Percentiles rank a stretch among this genome's conserved stretches.
phyloP scores from a whole-genome alignment of 306 rosid species.

The Inga leiocalycina region DNA sequence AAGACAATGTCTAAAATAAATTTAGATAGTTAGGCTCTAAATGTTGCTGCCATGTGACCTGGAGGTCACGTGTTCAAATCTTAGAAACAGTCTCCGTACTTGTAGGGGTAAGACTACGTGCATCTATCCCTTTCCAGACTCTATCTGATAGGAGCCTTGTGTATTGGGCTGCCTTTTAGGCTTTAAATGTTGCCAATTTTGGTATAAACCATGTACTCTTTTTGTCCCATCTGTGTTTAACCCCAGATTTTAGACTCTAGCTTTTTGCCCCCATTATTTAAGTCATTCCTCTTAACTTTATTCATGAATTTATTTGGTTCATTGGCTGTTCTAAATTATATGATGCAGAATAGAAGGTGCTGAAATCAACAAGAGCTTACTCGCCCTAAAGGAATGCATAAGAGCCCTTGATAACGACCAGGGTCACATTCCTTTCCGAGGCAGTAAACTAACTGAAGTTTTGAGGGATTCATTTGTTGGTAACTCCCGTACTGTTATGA shows the following conservation, averaged over 20 bases:
- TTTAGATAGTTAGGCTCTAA: neutral
- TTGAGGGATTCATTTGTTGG: slow-evolving; percentile 98
- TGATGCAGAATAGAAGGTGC: slow-evolving; percentile 99
- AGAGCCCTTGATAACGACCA: slow-evolving; percentile 99
- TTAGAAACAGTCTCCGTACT: no score
- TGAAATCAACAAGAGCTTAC: slow-evolving; percentile 99
- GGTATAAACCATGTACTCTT: neutral
- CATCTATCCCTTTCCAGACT: no score
- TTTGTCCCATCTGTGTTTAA: neutral
- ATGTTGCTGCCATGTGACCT: neutral
- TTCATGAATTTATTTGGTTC: slow-evolving; percentile 31
- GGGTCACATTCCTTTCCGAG: slow-evolving; percentile 99
- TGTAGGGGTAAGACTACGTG: no score
- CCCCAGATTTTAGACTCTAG: neutral
- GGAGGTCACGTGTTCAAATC: no score
- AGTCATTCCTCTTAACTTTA: slow-evolving; percentile 21
- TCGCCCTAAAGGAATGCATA: slow-evolving; percentile 95
- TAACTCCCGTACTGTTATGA: slow-evolving; percentile 95
- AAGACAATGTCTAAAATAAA: neutral
- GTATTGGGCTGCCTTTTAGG: neutral
- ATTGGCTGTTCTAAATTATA: slow-evolving; percentile 30
- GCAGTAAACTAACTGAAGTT: slow-evolving; percentile 97
- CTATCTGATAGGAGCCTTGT: no score
- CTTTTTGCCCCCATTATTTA: neutral
- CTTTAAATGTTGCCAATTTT: neutral